Base-by-base conservation (phyloP, 768 basidiomycete genomes). In the Rhizopogon vesiculosus region DNA sequence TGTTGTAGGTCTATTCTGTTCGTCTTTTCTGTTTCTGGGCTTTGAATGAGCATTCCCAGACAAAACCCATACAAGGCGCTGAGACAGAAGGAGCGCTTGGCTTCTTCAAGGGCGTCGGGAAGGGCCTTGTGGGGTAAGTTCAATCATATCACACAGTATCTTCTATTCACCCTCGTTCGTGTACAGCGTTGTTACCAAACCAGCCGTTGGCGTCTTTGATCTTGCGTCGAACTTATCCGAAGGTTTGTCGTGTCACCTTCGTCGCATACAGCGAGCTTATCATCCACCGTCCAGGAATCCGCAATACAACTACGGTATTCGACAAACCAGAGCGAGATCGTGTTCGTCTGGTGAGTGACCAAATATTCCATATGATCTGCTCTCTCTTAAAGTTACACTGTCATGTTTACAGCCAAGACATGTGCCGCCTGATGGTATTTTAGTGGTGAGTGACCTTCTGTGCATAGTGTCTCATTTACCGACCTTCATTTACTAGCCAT, bases 251-350 rank as follows among this genome's bases (percentile, higher is more conserved):
- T 13, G 0, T 28, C 18, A 42, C n/a, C n/a, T 55, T 16, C 35
- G 12, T 8, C 13, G 7, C 13, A 22, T 45, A 18, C 7, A 22
- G 19, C n/a, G 13, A 51, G 50, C 31, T 50, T 38, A 41, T 57
- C 31, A 59, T 50, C 68, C 44, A 1, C 22, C 46, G n/a, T 7
- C 35, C 35, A 93, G 92, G 96, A 28, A 96, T 99, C 59, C 86
- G 97, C 44, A 99, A 99, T 64, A 99, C 97, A 1, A 98, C 97
- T 0, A 98, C 94, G 2, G 96, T 98, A 2, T 99, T 98, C 59
- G 97, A 98, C 68, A 90, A 84, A 58, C 88, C 89, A 12, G 88
- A 88, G 35, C 80, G 94, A 54, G 96, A 98, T 64, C 86, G 95
- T 18, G 82, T 89, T 42, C 79, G 97, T 65, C 72, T 89, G 64